phyloP scores from a whole-genome alignment of 1,284 basidiomycete species.

The Puccinia horiana region DNA sequence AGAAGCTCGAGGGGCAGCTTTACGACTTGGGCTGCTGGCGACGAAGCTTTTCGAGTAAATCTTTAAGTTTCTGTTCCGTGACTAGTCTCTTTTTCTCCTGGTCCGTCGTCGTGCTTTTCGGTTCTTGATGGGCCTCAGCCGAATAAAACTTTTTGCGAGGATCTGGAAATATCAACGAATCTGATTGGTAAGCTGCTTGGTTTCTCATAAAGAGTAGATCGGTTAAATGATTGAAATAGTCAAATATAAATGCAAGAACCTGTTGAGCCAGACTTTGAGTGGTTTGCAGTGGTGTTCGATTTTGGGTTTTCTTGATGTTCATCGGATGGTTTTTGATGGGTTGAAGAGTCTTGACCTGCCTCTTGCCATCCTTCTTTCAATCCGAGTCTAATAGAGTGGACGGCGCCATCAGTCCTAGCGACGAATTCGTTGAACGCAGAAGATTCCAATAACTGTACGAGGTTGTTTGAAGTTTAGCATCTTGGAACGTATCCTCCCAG shows the following conservation, averaged over 20 bases:
- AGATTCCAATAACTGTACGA: slow-evolving; percentile 29
- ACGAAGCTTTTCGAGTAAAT: slow-evolving; percentile 25
- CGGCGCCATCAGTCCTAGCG: slow-evolving; percentile 7
- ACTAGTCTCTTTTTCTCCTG: neutral
- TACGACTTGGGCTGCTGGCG: slow-evolving; percentile 10
- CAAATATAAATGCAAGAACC: neutral
- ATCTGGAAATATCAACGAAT: neutral
- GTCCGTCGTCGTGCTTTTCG: neutral
- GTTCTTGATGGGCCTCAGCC: neutral
- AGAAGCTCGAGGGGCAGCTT: neutral
- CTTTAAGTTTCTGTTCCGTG: slow-evolving; percentile 8
- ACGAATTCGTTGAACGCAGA: slow-evolving; percentile 26
- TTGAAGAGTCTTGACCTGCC: neutral
- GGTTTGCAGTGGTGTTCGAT: neutral
- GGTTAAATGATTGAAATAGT: neutral
- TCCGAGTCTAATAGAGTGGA: slow-evolving; percentile 19
- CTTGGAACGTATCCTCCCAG: neutral
- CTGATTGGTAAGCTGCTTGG: neutral
- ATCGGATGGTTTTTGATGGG: neutral
- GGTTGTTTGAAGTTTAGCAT: neutral
- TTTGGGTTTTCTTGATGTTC: neutral
- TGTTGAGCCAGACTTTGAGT: neutral
- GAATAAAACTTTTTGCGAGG: neutral
- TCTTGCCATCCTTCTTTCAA: slow-evolving; percentile 33
- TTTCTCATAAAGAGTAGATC: neutral